These are phyloP conservation scores for Pontederia paniculata DNA, from an alignment of 176 grass and related monocot genomes.

Conservation along the genomic window DNA sequence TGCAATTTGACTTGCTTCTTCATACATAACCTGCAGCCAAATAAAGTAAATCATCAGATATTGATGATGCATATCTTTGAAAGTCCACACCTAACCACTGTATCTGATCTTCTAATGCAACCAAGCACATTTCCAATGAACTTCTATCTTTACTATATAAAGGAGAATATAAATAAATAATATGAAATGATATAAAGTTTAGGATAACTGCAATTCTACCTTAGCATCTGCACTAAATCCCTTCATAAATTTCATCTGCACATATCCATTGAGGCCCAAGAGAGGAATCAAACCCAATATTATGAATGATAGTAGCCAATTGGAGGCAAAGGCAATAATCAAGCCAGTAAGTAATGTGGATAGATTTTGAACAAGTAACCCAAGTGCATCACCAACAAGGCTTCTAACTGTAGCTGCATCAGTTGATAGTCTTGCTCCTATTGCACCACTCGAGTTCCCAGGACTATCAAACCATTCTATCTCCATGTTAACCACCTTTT, in stretches of 20 bases:
- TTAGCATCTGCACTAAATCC: constrained; percentile 90
- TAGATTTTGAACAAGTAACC: constrained; percentile 72
- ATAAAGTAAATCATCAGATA: background rate
- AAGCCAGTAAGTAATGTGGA: constrained; percentile 66
- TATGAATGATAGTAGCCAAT: constrained; percentile 76
- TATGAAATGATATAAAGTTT: background rate
- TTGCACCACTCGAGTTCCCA: constrained; percentile 77
- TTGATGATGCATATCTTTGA: no score
- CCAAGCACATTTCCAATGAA: background rate
- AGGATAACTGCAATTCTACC: constrained; percentile 19
- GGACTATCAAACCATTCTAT: constrained; percentile 82
- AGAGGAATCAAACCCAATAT: constrained; percentile 80
- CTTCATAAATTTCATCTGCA: constrained; percentile 80
- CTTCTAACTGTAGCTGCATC: constrained; percentile 75
- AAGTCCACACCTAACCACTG: background rate
- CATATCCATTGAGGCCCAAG: constrained; percentile 79
- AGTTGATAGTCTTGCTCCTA: constrained; percentile 66
- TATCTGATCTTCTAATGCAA: background rate
- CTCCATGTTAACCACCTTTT: constrained; percentile 85
- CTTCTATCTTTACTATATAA: background rate
- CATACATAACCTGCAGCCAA: constrained; percentile 73
- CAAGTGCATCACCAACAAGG: constrained; percentile 76
- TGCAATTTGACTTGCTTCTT: constrained; percentile 86
- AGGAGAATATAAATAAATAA: background rate
- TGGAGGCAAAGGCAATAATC: constrained; percentile 68